These are phyloP conservation scores for Coemansia sp. DNA, from an alignment of 192 early-diverging fungal genomes.

Conservation along the genomic window DNA sequence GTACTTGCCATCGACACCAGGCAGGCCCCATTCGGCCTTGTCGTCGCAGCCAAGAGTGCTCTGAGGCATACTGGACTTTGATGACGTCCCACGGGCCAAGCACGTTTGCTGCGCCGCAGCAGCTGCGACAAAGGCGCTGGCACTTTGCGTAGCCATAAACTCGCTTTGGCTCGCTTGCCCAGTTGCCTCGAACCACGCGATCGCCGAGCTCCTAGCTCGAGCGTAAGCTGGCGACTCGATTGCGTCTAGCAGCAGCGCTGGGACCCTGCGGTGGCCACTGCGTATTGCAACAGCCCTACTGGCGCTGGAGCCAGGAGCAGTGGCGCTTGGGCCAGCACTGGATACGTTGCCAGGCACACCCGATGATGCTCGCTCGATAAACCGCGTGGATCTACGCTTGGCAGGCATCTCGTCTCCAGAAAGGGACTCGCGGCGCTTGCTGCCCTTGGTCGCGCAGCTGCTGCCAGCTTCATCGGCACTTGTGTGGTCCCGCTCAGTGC, in stretches of 20 bases:
- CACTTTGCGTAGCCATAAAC: not conserved
- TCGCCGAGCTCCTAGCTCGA: constrained; percentile 3
- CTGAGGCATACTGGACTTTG: not conserved
- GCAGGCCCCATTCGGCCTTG: constrained; percentile 2
- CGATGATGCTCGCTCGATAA: constrained; percentile 34
- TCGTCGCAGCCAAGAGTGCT: not conserved
- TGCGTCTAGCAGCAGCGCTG: constrained; percentile 5
- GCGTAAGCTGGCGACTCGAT: constrained; percentile 15
- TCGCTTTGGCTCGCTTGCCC: not conserved
- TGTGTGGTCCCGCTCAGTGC: not conserved
- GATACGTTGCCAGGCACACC: not conserved
- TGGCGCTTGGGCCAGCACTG: not conserved
- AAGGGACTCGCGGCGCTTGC: constrained; percentile 27
- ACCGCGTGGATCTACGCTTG: constrained; percentile 50
- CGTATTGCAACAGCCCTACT: constrained; percentile 4
- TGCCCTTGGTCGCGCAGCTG: not conserved
- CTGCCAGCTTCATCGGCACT: constrained; percentile 1
- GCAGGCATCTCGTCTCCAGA: constrained; percentile 52
- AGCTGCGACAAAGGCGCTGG: not conserved
- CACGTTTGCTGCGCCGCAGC: not conserved
- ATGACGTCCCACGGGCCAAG: not conserved
- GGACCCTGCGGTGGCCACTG: not conserved
- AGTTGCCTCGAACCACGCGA: constrained; percentile 8
- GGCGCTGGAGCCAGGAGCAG: not conserved
- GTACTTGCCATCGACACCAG: not conserved